These are phyloP conservation scores for Cyclotella atomus DNA, from an alignment of 108 stramenopile species.

Conservation along the genomic window DNA sequence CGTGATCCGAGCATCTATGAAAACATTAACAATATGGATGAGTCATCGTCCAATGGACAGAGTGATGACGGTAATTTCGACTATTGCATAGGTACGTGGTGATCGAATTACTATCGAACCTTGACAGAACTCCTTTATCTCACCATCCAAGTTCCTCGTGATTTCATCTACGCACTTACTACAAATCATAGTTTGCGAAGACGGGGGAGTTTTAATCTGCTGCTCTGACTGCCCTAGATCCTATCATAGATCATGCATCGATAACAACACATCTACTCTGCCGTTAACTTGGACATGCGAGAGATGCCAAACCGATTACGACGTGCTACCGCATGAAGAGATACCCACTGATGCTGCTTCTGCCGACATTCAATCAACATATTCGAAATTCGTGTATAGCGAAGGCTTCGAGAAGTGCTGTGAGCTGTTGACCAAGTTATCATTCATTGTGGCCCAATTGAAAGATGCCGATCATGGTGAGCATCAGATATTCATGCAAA, in stretches of 20 bases:
- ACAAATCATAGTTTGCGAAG: constrained; percentile 12
- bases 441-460: constrained; percentile 30
- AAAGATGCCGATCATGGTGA: constrained; percentile 37
- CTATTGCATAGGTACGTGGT: constrained; percentile 31
- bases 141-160: no score
- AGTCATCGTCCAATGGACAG: background rate
- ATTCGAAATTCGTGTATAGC: constrained; percentile 37
- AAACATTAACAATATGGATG: background rate
- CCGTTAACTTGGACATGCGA: constrained; percentile 41
- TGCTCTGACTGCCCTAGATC: constrained; percentile 43
- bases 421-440: constrained; percentile 19
- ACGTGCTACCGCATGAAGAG: constrained; percentile 31
- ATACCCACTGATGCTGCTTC: constrained; percentile 16
- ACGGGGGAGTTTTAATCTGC: constrained; percentile 35
- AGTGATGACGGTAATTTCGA: constrained; percentile 45
- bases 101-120: no score
- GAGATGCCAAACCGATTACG: constrained; percentile 31
- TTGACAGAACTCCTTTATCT: no score
- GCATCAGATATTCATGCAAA: background rate
- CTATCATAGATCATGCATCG: constrained; percentile 37
- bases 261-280: constrained; percentile 20
- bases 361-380: constrained; percentile 26
- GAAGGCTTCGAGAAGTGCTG: constrained; percentile 26
- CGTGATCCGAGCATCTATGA: constrained; percentile 1
- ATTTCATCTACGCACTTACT: background rate